Evolutionary conservation across 2,329 filamentous ascomycete species (phyloP), one percentile per base, ranked within the genome.

Genomic region (Diaporthe nobilis): DNA sequence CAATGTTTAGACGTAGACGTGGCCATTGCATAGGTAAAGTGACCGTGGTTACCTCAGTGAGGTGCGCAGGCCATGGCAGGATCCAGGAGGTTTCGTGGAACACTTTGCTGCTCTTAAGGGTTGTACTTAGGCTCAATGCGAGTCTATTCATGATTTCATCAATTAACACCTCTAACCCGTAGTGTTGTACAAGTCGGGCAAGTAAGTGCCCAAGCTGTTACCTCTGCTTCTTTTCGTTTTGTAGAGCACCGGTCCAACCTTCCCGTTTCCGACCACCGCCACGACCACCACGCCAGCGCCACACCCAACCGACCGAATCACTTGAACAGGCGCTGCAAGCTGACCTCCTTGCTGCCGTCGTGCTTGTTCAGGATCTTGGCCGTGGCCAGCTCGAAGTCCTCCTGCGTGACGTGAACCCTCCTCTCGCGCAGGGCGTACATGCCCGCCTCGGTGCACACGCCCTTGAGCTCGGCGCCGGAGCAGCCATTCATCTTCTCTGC

Each of bases 401-500:
- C 97, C 85, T 99, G 97, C 51, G 97, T 99, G 79, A 99, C 97
- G 85, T 99, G 97, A 76, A 99, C 96, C 86, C 97, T 93, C 83
- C 97, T 90, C 88, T 99, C 97, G 80, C 97, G 93, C 78, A 99
- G 89, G 20, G 97, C 97, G 83, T 97, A 99, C 97, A 99, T 99
- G 81, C 97, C 97, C 3, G 97, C 95, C 86, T 99, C 97, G 61
- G 97, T 99, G 85, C 97, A 99, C 65, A 99, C 97, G 88, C 97
- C 97, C 92, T 99, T 99, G 81, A 99, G 87, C 87, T 99, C 97
- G 73, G 97, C 97, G 77, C 97, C 97, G 4, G 96, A 98, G 86
- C 97, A 99, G 71, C 97, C 97, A 82, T 98, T 98, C 97, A 99
- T 99, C 91, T 98, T 98, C 89, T 99, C 97, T 42, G 97, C 97